Evolutionary conservation across 208 protist species (phyloP).

Genomic region (Acanthamoeba triangularis): DNA sequence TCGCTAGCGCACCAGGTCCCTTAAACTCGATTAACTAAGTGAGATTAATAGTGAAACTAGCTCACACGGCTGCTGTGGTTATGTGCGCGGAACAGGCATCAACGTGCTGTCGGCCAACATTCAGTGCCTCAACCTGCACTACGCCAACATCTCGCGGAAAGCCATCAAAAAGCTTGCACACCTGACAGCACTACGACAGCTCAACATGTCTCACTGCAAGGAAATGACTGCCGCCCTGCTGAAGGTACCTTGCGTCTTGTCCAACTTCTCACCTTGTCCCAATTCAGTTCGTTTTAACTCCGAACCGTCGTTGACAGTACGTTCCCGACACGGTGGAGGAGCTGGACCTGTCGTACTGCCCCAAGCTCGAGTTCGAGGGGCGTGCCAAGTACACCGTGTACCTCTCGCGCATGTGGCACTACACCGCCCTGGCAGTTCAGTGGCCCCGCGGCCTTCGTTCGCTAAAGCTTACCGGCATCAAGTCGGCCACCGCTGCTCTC

Average conservation of each 20-base stretch:
- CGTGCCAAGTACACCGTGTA: neutral
- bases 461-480: neutral
- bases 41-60: no score
- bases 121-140: neutral
- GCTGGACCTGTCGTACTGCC: conserved; percentile 12
- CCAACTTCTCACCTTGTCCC: no score
- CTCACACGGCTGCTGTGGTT: no score
- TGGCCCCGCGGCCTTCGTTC: neutral
- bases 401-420: neutral
- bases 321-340: neutral
- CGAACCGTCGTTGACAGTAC: neutral
- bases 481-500: neutral
- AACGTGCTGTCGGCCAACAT: neutral
- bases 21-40: no score
- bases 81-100: neutral
- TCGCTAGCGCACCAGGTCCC: neutral
- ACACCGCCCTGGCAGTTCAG: neutral
- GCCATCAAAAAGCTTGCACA: neutral
- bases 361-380: neutral
- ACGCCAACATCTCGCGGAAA: neutral
- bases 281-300: no score
- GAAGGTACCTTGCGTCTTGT: neutral
- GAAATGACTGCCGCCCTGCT: neutral
- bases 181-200: neutral
- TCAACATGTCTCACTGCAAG: neutral